Percentiles rank a stretch among this genome's conserved stretches.
phyloP scores from a whole-genome alignment of 164 flowering plant species.

The Malania oleifera region DNA sequence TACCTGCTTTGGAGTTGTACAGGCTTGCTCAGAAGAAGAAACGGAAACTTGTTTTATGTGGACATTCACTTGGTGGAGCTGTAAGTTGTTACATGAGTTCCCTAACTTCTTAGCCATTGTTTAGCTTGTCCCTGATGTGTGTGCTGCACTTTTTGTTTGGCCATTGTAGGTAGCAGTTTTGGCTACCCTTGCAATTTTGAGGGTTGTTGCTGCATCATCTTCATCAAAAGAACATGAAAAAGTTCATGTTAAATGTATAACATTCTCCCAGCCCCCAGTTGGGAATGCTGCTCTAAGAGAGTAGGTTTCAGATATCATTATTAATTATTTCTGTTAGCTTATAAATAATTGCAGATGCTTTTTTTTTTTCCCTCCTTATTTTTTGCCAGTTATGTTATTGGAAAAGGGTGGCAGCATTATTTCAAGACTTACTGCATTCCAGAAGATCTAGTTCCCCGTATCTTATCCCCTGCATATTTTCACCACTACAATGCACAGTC shows the following conservation, averaged over 20 bases:
- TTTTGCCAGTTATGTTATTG: conserved; percentile 72
- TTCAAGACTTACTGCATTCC: conserved; percentile 98
- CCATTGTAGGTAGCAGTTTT: conserved; percentile 76
- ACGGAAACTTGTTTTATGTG: conserved; percentile 87
- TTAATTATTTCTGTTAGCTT: not conserved
- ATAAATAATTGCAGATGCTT: not conserved
- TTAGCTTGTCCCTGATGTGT: not conserved
- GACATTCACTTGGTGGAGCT: conserved; percentile 99
- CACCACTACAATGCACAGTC: conserved; percentile 86
- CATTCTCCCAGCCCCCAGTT: conserved; percentile 98
- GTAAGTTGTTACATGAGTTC: conserved; percentile 43
- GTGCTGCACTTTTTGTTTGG: conserved; percentile 3
- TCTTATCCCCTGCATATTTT: conserved; percentile 96
- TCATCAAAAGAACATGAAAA: conserved; percentile 60
- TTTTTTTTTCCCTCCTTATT: conserved; percentile 2
- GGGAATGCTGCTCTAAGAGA: conserved; percentile 97
- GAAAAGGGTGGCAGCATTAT: conserved; percentile 87
- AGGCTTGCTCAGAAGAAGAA: conserved; percentile 96
- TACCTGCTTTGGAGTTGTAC: conserved; percentile 95
- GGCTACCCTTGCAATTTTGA: conserved; percentile 91
- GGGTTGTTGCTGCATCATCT: conserved; percentile 76
- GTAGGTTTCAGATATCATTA: conserved; percentile 41
- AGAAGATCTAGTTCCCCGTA: conserved; percentile 95
- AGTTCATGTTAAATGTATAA: conserved; percentile 82
- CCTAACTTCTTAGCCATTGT: not conserved